Evolutionary conservation across 2,329 filamentous ascomycete species (phyloP).

Genomic region (Exophiala spinifera): DNA sequence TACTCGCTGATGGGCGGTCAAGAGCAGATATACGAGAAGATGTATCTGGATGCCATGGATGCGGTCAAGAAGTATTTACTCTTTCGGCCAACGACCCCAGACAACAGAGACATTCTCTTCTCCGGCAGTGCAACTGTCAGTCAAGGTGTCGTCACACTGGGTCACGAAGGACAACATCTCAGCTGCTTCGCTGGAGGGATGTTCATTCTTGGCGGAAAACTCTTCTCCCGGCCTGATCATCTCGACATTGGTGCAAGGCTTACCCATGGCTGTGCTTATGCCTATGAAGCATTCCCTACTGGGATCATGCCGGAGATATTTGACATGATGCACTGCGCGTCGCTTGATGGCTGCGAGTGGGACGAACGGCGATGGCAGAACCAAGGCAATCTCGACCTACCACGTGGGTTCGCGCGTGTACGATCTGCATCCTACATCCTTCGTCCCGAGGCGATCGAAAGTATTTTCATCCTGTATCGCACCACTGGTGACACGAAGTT

Average conservation of each 20-base stretch:
- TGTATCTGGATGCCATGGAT: constrained; percentile 63
- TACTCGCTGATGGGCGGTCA: constrained; percentile 73
- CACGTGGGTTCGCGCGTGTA: constrained; percentile 23
- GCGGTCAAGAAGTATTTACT: constrained; percentile 70
- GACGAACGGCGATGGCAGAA: constrained; percentile 38
- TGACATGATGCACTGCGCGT: constrained; percentile 43
- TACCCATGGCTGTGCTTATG: constrained; percentile 57
- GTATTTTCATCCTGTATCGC: constrained; percentile 59
- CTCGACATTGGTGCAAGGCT: constrained; percentile 50
- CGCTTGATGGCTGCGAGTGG: constrained; percentile 47
- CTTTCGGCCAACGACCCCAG: constrained; percentile 67
- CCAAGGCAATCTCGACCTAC: constrained; percentile 20
- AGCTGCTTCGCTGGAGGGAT: constrained; percentile 57
- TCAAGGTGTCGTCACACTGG: constrained; percentile 9
- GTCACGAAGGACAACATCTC: constrained; percentile 48
- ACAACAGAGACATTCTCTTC: constrained; percentile 40
- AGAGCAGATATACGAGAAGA: constrained; percentile 57
- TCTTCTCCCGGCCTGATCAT: constrained; percentile 50
- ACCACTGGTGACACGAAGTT: constrained; percentile 53
- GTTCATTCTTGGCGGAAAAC: constrained; percentile 52
- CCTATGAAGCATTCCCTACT: constrained; percentile 46
- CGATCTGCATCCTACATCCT: constrained; percentile 45
- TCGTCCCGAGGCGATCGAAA: constrained; percentile 60
- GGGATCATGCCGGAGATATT: constrained; percentile 60
- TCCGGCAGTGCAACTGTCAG: constrained; percentile 35